Conservation (phyloP, 306 rosid genomes). For the Erythrophleum fordii region DNA sequence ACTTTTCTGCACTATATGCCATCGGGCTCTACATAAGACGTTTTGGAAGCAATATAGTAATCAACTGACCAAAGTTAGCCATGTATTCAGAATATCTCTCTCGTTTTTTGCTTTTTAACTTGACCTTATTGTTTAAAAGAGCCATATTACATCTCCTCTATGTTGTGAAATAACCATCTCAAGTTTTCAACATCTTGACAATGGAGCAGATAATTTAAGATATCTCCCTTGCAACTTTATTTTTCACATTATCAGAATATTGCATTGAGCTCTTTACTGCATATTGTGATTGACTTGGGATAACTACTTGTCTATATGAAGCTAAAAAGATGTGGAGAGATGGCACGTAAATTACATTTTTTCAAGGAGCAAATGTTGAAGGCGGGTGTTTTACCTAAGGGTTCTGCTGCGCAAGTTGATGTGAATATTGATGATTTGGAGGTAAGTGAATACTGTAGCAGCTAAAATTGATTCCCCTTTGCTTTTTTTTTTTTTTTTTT, state of each 20-base stretch:
- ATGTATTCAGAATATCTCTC: constrained; percentile 14
- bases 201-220: background rate
- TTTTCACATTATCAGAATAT: background rate
- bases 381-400: constrained; percentile 70
- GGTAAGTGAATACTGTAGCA: constrained; percentile 50
- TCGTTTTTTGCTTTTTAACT: constrained; percentile 11
- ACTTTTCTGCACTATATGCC: constrained; percentile 4
- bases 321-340: constrained; percentile 94
- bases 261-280: constrained; percentile 20
- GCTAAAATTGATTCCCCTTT: constrained; percentile 1
- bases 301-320: constrained; percentile 42
- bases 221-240: background rate
- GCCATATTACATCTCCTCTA: background rate
- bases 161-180: constrained; percentile 20
- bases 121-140: constrained; percentile 26
- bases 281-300: constrained; percentile 34
- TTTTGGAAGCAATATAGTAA: constrained; percentile 9
- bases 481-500: background rate
- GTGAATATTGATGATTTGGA: constrained; percentile 79
- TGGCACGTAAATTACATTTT: constrained; percentile 89
- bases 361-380: constrained; percentile 92
- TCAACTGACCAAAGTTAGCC: constrained; percentile 7
- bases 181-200: constrained; percentile 16
- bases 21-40: constrained; percentile 22
- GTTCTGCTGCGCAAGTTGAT: constrained; percentile 47